These are phyloP conservation scores for Phylloporus sp. DNA, from an alignment of 768 basidiomycete genomes.

Conservation along the genomic window DNA sequence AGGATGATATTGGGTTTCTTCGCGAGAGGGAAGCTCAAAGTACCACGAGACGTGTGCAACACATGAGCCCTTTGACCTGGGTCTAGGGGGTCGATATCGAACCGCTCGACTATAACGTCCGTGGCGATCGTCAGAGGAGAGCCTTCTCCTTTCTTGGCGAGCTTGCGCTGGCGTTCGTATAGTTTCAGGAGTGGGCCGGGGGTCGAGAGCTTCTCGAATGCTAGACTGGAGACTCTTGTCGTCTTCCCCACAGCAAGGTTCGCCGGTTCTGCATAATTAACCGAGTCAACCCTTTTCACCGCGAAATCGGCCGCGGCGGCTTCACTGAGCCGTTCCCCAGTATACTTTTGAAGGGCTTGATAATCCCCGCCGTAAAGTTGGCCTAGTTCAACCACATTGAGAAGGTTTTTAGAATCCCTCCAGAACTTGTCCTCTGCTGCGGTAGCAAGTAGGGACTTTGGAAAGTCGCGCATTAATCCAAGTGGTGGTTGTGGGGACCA, in stretches of 20 bases:
- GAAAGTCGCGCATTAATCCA: slow-evolving; percentile 12
- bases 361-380: slow-evolving; percentile 2
- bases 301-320: background rate
- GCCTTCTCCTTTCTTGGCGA: slow-evolving; percentile 5
- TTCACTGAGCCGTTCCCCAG: background rate
- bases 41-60: slow-evolving; percentile 15
- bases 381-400: background rate
- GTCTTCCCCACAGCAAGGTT: slow-evolving; percentile 13
- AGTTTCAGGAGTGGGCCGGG: slow-evolving; percentile 13
- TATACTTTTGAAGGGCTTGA: slow-evolving; percentile 4
- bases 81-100: slow-evolving; percentile 11
- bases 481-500: slow-evolving; percentile 14
- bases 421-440: background rate
- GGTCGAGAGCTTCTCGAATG: slow-evolving; percentile 19
- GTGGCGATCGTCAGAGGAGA: slow-evolving; percentile 17
- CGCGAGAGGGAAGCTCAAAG: slow-evolving; percentile 6
- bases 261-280: background rate
- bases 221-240: slow-evolving; percentile 3
- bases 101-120: slow-evolving; percentile 5
- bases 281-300: background rate
- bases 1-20: slow-evolving; percentile 17
- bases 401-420: background rate
- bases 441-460: slow-evolving; percentile 4
- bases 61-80: slow-evolving; percentile 3
- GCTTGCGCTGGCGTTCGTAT: slow-evolving; percentile 13